phyloP scores from a whole-genome alignment of 176 grass and related monocot genomes.

The Hordeum marinum region DNA sequence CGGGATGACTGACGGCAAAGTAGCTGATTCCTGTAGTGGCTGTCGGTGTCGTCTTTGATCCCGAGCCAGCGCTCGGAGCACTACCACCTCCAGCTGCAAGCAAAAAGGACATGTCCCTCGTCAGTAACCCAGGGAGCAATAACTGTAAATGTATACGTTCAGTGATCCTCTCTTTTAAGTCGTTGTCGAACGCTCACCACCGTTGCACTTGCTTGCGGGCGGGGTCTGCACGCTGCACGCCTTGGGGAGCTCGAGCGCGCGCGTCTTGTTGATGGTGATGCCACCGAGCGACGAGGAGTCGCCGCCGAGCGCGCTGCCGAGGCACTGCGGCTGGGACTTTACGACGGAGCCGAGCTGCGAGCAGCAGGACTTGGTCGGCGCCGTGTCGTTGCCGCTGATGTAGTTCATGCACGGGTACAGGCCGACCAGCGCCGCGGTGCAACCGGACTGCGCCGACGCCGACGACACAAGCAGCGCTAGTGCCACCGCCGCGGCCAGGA shows the following conservation, averaged over 20 bases:
- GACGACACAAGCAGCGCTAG: slow-evolving; percentile 14
- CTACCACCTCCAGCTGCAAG: no score
- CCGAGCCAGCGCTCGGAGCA: no score
- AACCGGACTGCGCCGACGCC: slow-evolving; percentile 54
- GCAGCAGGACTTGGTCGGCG: slow-evolving; percentile 58
- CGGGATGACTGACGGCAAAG: no score
- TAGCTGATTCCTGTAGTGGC: no score
- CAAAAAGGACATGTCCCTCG: no score
- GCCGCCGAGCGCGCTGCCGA: slow-evolving; percentile 52
- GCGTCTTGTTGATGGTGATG: slow-evolving; percentile 59
- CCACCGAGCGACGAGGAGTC: slow-evolving; percentile 37
- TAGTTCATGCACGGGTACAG: slow-evolving; percentile 87
- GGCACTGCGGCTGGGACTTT: slow-evolving; percentile 63
- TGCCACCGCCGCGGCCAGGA: slow-evolving; percentile 1
- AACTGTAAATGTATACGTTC: no score
- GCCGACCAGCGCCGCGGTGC: slow-evolving; percentile 51
- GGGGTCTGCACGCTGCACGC: slow-evolving; percentile 69
- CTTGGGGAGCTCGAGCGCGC: slow-evolving; percentile 49
- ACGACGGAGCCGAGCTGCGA: slow-evolving; percentile 56
- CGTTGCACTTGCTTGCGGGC: slow-evolving; percentile 56
- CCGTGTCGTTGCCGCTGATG: slow-evolving; percentile 60
- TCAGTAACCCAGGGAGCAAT: background rate
- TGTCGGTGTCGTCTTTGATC: slow-evolving; percentile 42
- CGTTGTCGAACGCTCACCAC: slow-evolving; percentile 39
- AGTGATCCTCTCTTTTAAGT: no score